Base-by-base conservation (phyloP, 441 rosid species). In the Rhodomyrtus psidioides region DNA sequence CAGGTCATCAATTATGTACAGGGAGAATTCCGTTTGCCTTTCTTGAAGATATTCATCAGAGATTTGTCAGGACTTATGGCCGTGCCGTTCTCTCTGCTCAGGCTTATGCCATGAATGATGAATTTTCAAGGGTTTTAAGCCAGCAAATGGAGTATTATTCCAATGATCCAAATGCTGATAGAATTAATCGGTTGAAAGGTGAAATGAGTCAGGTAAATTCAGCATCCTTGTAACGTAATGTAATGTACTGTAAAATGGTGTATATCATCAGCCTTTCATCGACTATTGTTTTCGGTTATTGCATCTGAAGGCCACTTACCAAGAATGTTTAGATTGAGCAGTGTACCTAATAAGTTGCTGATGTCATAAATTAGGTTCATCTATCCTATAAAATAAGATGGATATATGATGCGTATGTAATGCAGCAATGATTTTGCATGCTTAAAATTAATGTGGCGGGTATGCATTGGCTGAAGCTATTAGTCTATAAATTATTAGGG, bases 101-200 rank as follows among this genome's bases (percentile, higher is more conserved):
- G 86, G 96, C 99, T 75, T 97, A 95, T 89, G 95, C 93, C 55
- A 96, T 97, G 99, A 95, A 97, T 83, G 99, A 94, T 89, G 99
- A 96, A 30, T 96, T 96, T 83, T 96, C 99, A 19, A 93, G 99
- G 92, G 95, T 96, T 86, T 55, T 97, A 86, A 94, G 95, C 90
- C 98, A 94, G 88, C 98, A 97, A 84, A 94, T 96, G 96, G 98
- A 95, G 74, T 94, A 90, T 87, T 96, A 90, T 88, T 91, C 99
- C 0, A 92, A 83, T 81, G 98, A 97, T 86, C 99, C 98, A 5
- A 95, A 94, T 91, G 98, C 98, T 2, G 99, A 97, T 84, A 91
- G 95, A 91, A 91, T 97, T 28, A 94, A 94, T 86, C 92, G 99
- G 88, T 90, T 96, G 27, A 95, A 94, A 90, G 98, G 96, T 84